Evolutionary conservation across 768 basidiomycete species (phyloP).

Genomic region (Rhodotorula kratochvilovae): DNA sequence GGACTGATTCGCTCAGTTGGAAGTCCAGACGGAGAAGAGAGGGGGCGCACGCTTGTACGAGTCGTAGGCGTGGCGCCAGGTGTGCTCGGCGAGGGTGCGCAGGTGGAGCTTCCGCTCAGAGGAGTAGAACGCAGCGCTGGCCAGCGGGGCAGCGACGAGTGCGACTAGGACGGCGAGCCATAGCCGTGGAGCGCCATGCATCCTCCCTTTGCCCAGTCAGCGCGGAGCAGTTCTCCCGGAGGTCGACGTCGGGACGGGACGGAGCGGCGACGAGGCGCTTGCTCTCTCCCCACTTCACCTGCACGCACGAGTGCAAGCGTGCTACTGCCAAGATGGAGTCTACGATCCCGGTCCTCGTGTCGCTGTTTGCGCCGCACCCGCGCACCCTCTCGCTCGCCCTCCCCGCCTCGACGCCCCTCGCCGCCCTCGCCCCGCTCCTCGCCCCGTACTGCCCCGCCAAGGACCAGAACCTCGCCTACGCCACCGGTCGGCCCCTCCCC

Average conservation of each 20-base stretch:
- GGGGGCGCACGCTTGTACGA: slow-evolving; percentile 26
- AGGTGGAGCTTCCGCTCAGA: slow-evolving; percentile 12
- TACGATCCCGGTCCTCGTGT: slow-evolving; percentile 6
- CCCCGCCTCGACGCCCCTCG: slow-evolving; percentile 21
- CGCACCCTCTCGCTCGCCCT: slow-evolving; percentile 24
- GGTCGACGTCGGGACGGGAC: too few species aligned
- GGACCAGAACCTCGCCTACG: slow-evolving; percentile 16
- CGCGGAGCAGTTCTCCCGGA: too few species aligned
- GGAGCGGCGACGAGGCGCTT: background rate
- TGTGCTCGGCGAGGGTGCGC: slow-evolving; percentile 13
- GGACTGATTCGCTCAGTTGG: too few species aligned
- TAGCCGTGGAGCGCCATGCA: background rate
- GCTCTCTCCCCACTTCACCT: background rate
- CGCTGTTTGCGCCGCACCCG: slow-evolving; percentile 22
- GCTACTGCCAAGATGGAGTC: too few species aligned
- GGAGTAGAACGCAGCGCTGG: slow-evolving; percentile 11
- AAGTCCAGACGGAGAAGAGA: background rate
- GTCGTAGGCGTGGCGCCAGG: slow-evolving; percentile 34
- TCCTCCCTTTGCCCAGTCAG: background rate
- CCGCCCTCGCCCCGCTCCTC: slow-evolving; percentile 15
- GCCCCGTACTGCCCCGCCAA: slow-evolving; percentile 2
- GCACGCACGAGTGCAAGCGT: too few species aligned
- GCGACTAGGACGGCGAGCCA: background rate
- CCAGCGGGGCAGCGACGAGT: background rate
- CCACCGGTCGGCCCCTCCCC: slow-evolving; percentile 23